Conservation (phyloP, 805 yeast species). For the Millerozyma miso region DNA sequence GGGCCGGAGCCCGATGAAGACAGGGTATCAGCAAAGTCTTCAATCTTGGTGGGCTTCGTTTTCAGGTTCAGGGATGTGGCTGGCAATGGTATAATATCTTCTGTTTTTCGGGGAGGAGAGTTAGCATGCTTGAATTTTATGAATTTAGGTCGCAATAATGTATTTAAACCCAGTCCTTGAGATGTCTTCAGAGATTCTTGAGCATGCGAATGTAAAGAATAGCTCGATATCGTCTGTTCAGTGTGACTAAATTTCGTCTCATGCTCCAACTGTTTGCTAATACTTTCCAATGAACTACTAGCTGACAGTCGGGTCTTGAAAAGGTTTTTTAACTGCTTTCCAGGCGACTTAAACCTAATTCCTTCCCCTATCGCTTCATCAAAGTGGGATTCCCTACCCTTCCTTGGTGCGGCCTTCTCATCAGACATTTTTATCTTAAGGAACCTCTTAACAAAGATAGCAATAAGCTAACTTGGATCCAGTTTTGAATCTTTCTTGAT, state of each 20-base stretch:
- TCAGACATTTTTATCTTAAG: neutral
- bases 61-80: constrained; percentile 2
- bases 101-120: neutral
- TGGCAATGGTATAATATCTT: neutral
- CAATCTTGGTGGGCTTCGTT: constrained; percentile 17
- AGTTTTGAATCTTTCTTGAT: too few species aligned
- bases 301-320: constrained; percentile 19
- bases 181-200: neutral
- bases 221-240: neutral
- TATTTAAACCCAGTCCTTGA: constrained; percentile 1
- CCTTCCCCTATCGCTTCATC: neutral
- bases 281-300: constrained; percentile 19
- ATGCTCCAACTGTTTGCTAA: constrained; percentile 10
- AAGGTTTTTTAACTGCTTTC: constrained; percentile 21
- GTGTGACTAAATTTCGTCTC: neutral
- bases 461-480: too few species aligned
- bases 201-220: neutral
- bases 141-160: constrained; percentile 18
- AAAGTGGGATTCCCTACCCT: neutral
- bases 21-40: constrained; percentile 40
- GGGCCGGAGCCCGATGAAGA: constrained; percentile 9
- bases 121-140: constrained; percentile 16
- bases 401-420: neutral
- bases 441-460: too few species aligned
- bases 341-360: constrained; percentile 19